phyloP scores from a whole-genome alignment of 2,329 filamentous ascomycete species.

The Botrytis paeoniae region DNA sequence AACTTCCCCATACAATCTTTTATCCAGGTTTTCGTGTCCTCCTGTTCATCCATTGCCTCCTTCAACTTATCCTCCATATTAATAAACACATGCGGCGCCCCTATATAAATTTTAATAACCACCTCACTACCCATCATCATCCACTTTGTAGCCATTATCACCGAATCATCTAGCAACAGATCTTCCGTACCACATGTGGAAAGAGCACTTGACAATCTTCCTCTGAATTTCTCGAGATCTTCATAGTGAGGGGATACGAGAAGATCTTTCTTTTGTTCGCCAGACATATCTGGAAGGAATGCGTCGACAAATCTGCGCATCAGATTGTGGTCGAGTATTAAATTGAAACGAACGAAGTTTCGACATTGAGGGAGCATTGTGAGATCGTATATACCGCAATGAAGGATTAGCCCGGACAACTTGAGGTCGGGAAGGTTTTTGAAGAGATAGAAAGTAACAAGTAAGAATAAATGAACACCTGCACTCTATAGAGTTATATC shows the following conservation, averaged over 20 bases:
- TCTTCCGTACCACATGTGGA: slow-evolving; percentile 56
- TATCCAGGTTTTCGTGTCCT: slow-evolving; percentile 28
- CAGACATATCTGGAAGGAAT: slow-evolving; percentile 44
- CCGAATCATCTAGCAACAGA: slow-evolving; percentile 49
- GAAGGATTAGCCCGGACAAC: slow-evolving; percentile 50
- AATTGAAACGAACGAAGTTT: slow-evolving; percentile 24
- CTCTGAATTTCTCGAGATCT: slow-evolving; percentile 40
- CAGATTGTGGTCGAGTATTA: slow-evolving; percentile 46
- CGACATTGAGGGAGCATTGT: slow-evolving; percentile 42
- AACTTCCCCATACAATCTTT: slow-evolving; percentile 20
- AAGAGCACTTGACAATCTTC: slow-evolving; percentile 49
- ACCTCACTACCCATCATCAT: slow-evolving; percentile 48
- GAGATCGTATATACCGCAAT: slow-evolving; percentile 53
- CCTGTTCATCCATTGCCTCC: slow-evolving; percentile 24
- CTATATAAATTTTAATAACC: slow-evolving; percentile 52
- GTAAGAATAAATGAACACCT: slow-evolving; percentile 48
- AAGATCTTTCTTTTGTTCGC: slow-evolving; percentile 44
- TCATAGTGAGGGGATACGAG: slow-evolving; percentile 50
- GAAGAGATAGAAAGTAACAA: slow-evolving; percentile 48
- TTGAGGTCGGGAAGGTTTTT: slow-evolving; percentile 40
- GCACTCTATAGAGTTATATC: slow-evolving; percentile 42
- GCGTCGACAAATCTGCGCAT: slow-evolving; percentile 47
- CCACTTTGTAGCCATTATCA: slow-evolving; percentile 56
- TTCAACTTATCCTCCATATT: slow-evolving; percentile 23
- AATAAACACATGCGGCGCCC: slow-evolving; percentile 52